Evolutionary conservation across 2,329 filamentous ascomycete genomes (phyloP).

Genomic region (Hypoxylon sp.): DNA sequence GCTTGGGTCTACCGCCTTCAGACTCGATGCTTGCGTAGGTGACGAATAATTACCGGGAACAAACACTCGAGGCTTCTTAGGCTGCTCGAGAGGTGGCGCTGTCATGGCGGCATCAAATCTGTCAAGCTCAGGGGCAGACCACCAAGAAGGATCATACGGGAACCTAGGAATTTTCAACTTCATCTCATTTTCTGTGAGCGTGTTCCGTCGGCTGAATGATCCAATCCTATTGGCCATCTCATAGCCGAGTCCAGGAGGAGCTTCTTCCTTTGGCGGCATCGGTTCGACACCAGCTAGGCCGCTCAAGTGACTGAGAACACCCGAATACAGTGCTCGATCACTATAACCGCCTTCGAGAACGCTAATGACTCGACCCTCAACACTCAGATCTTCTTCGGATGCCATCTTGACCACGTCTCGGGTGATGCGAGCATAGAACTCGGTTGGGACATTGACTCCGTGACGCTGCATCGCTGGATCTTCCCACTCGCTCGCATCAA

Average conservation of each 20-base stretch:
- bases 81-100: constrained; percentile 59
- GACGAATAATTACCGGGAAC: constrained; percentile 82
- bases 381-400: constrained; percentile 79
- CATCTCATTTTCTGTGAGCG: constrained; percentile 48
- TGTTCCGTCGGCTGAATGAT: constrained; percentile 54
- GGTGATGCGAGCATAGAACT: constrained; percentile 94
- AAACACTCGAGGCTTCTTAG: constrained; percentile 66
- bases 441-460: constrained; percentile 93
- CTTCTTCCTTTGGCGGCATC: constrained; percentile 54
- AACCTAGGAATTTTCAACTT: constrained; percentile 53
- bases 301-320: constrained; percentile 89
- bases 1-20: constrained; percentile 78
- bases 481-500: constrained; percentile 97
- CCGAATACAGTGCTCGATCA: constrained; percentile 88
- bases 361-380: constrained; percentile 89
- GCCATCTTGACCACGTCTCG: constrained; percentile 86
- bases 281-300: constrained; percentile 75
- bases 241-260: constrained; percentile 62
- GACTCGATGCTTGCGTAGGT: constrained; percentile 87
- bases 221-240: constrained; percentile 70
- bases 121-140: constrained; percentile 74
- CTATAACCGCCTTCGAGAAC: constrained; percentile 97
- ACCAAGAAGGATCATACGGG: constrained; percentile 78
- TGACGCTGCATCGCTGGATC: constrained; percentile 94
- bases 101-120: constrained; percentile 73